phyloP scores from a whole-genome alignment of 805 yeast genomes.

The Pichia cephalocereana region DNA sequence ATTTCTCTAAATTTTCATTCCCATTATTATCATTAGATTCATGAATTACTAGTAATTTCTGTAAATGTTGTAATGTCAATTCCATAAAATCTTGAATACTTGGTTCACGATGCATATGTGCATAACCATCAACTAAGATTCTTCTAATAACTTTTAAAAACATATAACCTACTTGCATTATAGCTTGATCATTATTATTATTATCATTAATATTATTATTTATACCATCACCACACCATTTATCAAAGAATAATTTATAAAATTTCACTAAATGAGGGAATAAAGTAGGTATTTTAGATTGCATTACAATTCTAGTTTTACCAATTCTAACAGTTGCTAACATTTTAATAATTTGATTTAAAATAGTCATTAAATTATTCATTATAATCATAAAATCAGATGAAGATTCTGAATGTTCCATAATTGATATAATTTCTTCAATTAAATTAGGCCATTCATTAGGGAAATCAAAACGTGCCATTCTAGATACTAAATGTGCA shows the following conservation, averaged over 20 bases:
- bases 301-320: constrained; percentile 68
- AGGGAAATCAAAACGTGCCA: constrained; percentile 82
- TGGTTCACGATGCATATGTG: constrained; percentile 52
- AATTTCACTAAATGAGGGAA: constrained; percentile 50
- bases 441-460: constrained; percentile 76
- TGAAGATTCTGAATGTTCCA: constrained; percentile 32
- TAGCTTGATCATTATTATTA: constrained; percentile 30
- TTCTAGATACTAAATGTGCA: constrained; percentile 72
- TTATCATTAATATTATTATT: constrained; percentile 16
- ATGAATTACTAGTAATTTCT: constrained; percentile 43
- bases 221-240: constrained; percentile 39
- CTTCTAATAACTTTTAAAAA: constrained; percentile 69
- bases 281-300: constrained; percentile 55
- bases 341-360: constrained; percentile 72
- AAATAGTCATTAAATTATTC: constrained; percentile 53
- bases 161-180: constrained; percentile 69
- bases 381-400: constrained; percentile 37
- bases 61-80: constrained; percentile 49
- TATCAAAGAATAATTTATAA: constrained; percentile 50
- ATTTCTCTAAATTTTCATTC: constrained; percentile 49
- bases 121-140: constrained; percentile 67
- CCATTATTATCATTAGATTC: constrained; percentile 32
- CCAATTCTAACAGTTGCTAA: constrained; percentile 77
- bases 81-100: constrained; percentile 54
- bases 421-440: constrained; percentile 43